Conservation (phyloP, 2,329 filamentous ascomycete species). For the Rutstroemia sp. region DNA sequence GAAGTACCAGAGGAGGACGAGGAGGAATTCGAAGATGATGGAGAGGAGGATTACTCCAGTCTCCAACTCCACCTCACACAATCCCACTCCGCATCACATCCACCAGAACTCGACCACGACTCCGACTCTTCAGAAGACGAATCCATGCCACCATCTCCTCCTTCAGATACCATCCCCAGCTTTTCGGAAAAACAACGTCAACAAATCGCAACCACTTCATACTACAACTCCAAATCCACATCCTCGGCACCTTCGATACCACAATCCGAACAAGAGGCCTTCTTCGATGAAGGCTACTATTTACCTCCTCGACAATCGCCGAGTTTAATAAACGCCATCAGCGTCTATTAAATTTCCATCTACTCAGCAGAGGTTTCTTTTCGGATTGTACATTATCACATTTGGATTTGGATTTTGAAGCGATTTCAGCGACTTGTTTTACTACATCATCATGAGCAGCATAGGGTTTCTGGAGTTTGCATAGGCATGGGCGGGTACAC, state of each 20-base stretch:
- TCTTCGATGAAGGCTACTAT: slow-evolving; percentile 43
- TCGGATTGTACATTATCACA: slow-evolving; percentile 11
- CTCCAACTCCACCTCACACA: slow-evolving; percentile 61
- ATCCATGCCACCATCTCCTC: slow-evolving; percentile 51
- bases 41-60: slow-evolving; percentile 54
- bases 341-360: slow-evolving; percentile 35
- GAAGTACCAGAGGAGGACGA: slow-evolving; percentile 28
- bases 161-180: slow-evolving; percentile 41
- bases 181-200: slow-evolving; percentile 51
- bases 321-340: slow-evolving; percentile 35
- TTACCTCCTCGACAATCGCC: slow-evolving; percentile 35
- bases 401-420: slow-evolving; percentile 16
- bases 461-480: slow-evolving; percentile 1
- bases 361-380: not conserved
- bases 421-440: slow-evolving; percentile 12
- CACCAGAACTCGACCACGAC: slow-evolving; percentile 65
- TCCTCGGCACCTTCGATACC: slow-evolving; percentile 24
- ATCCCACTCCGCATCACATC: slow-evolving; percentile 52
- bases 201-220: slow-evolving; percentile 34
- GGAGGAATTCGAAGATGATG: slow-evolving; percentile 43
- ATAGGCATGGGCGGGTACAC: slow-evolving; percentile 5
- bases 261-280: slow-evolving; percentile 30
- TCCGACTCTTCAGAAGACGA: slow-evolving; percentile 66
- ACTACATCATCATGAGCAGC: not conserved
- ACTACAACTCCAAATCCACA: slow-evolving; percentile 27